Conservation (phyloP, 2,329 filamentous ascomycete genomes). For the Parasarocladium wereldwijsianum region DNA sequence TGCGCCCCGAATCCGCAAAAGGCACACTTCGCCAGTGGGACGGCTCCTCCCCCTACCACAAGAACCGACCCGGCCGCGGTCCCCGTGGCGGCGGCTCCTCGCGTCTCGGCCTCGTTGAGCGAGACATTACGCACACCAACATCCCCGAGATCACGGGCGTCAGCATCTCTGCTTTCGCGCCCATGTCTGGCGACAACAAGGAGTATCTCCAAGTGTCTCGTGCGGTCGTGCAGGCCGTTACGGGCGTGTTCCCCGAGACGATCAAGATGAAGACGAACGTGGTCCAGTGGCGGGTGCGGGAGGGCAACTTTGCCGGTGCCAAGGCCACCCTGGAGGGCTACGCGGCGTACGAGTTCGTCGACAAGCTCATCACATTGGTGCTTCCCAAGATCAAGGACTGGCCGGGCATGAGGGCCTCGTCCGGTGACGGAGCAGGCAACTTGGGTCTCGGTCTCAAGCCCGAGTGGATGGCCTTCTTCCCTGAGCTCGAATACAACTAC, state of each 20-base stretch:
- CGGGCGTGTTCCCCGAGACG: slow-evolving; percentile 56
- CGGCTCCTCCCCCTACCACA: slow-evolving; percentile 83
- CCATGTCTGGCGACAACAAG: slow-evolving; percentile 54
- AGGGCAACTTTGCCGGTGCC: slow-evolving; percentile 57
- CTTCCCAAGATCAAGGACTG: slow-evolving; percentile 95
- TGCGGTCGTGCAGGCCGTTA: slow-evolving; percentile 74
- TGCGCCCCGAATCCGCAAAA: slow-evolving; percentile 25
- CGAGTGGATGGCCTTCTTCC: slow-evolving; percentile 69
- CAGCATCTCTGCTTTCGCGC: slow-evolving; percentile 64
- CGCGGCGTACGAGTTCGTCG: slow-evolving; percentile 77
- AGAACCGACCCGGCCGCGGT: slow-evolving; percentile 72
- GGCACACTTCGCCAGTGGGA: slow-evolving; percentile 75
- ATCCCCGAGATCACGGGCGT: slow-evolving; percentile 71
- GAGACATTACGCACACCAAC: slow-evolving; percentile 65
- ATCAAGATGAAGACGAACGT: slow-evolving; percentile 59
- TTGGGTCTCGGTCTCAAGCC: slow-evolving; percentile 66
- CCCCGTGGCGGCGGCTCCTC: slow-evolving; percentile 59
- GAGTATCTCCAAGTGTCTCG: slow-evolving; percentile 69
- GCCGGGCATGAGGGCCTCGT: slow-evolving; percentile 48
- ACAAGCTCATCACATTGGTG: slow-evolving; percentile 80
- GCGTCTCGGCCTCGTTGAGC: slow-evolving; percentile 55
- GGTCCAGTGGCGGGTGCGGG: slow-evolving; percentile 57
- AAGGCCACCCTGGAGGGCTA: slow-evolving; percentile 68
- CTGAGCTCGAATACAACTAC: slow-evolving; percentile 89
- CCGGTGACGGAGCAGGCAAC: slow-evolving; percentile 81